Percentiles rank a stretch among this genome's conserved stretches.
Conservation (phyloP, 2,329 filamentous ascomycete species). For the Lachnellula suecica region DNA sequence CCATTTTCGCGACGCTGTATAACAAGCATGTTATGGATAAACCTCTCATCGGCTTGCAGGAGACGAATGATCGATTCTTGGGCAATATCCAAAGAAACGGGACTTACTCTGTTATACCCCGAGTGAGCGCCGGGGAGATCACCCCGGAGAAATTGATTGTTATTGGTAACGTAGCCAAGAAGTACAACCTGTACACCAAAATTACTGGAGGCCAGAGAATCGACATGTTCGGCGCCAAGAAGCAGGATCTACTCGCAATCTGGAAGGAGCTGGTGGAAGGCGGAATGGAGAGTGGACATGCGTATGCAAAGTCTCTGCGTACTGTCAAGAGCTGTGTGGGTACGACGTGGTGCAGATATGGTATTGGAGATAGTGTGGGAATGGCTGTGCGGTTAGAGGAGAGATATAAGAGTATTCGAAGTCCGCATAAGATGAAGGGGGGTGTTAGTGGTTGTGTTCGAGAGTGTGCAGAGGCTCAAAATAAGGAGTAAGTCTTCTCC, state of each 20-base stretch:
- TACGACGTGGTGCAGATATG: constrained; percentile 87
- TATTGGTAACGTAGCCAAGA: constrained; percentile 80
- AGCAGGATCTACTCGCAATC: constrained; percentile 80
- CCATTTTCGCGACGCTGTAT: constrained; percentile 78
- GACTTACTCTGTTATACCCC: constrained; percentile 84
- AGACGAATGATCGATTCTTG: constrained; percentile 86
- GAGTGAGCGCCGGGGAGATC: constrained; percentile 82
- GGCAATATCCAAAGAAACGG: constrained; percentile 91
- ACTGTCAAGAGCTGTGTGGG: constrained; percentile 93
- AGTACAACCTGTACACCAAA: constrained; percentile 84
- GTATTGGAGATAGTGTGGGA: constrained; percentile 85
- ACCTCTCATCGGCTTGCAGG: constrained; percentile 72
- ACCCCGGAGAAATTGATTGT: constrained; percentile 81
- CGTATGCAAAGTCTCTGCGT: constrained; percentile 83
- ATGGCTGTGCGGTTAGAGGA: constrained; percentile 88
- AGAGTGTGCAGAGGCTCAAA: constrained; percentile 89
- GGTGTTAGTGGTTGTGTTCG: constrained; percentile 89
- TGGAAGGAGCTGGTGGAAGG: constrained; percentile 80
- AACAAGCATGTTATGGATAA: constrained; percentile 80
- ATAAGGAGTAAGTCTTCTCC: constrained; percentile 68
- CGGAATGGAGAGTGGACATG: constrained; percentile 88
- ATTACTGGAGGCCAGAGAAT: constrained; percentile 91
- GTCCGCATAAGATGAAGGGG: constrained; percentile 87
- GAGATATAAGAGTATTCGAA: constrained; percentile 87
- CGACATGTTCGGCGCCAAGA: constrained; percentile 88